Evolutionary conservation across 2,329 filamentous ascomycete genomes (phyloP).

Genomic region (Nigrospora osmanthi): DNA sequence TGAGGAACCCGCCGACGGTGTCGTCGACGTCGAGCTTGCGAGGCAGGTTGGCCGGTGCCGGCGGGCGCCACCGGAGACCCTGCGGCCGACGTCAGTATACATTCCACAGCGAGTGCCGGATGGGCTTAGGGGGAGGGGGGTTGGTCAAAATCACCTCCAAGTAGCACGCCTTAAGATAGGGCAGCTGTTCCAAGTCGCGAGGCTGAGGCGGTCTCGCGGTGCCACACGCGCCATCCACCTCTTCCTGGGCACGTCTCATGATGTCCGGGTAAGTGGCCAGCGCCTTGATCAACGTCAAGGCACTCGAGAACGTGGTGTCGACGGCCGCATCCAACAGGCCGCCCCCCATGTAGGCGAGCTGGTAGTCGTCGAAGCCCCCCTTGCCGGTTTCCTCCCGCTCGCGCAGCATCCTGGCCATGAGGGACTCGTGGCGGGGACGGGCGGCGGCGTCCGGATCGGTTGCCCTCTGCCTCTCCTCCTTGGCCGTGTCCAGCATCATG

Average conservation of each 20-base stretch:
- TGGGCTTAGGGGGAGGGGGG: background rate
- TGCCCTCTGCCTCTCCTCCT: background rate
- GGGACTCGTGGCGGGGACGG: background rate
- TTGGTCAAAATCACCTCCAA: conserved; percentile 4
- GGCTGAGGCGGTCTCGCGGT: conserved; percentile 3
- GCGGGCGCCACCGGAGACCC: conserved; percentile 10
- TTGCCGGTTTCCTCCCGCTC: conserved; percentile 4
- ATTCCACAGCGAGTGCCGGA: too few species aligned
- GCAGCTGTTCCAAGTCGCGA: conserved; percentile 3
- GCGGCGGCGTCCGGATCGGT: background rate
- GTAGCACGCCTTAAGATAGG: conserved; percentile 11
- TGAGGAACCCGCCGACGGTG: conserved; percentile 5
- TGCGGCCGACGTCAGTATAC: background rate
- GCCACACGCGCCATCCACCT: conserved; percentile 8
- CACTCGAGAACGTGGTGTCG: conserved; percentile 7
- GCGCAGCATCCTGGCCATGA: conserved; percentile 4
- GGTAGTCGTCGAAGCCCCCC: conserved; percentile 4
- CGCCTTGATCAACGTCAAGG: conserved; percentile 7
- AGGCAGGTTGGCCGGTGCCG: conserved; percentile 6
- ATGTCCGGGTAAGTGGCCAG: conserved; percentile 8
- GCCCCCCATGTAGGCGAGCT: conserved; percentile 8
- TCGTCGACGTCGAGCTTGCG: conserved; percentile 9
- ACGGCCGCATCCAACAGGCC: conserved; percentile 10
- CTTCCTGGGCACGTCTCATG: conserved; percentile 7
- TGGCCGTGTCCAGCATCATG: conserved; percentile 5